Percentiles rank a stretch among this genome's conserved stretches.
Evolutionary conservation across 176 grass and related monocot species (phyloP).

Genomic region (Avena insularis): DNA sequence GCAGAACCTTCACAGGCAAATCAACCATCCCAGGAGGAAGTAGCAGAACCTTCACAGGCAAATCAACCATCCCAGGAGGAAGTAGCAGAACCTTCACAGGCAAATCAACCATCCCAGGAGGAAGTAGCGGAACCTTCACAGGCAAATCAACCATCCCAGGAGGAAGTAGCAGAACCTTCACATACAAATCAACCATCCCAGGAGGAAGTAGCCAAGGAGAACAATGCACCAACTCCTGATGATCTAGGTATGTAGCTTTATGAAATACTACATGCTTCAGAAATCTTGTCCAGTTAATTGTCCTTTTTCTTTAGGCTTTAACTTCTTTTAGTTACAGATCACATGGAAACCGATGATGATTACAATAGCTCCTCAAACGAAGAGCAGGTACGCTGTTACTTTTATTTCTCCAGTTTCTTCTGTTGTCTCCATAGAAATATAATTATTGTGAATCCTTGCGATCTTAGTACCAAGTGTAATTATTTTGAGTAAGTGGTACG

Average conservation of each 20-base stretch:
- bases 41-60: neutral
- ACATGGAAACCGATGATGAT: slow-evolving; percentile 70
- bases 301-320: slow-evolving; percentile 24
- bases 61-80: slow-evolving; percentile 56
- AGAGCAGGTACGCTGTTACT: slow-evolving; percentile 67
- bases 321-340: slow-evolving; percentile 53
- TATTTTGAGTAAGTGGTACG: slow-evolving; percentile 44
- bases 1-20: slow-evolving; percentile 29
- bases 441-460: neutral
- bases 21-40: slow-evolving; percentile 33
- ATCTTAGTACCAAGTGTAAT: neutral
- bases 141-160: slow-evolving; percentile 53
- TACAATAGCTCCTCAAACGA: slow-evolving; percentile 71
- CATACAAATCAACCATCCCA: slow-evolving; percentile 48
- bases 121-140: slow-evolving; percentile 16
- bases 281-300: slow-evolving; percentile 11
- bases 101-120: slow-evolving; percentile 1
- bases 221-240: slow-evolving; percentile 39
- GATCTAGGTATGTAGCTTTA: slow-evolving; percentile 49
- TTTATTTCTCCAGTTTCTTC: slow-evolving; percentile 24
- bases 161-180: slow-evolving; percentile 34
- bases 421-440: neutral
- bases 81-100: neutral
- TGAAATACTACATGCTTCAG: slow-evolving; percentile 27
- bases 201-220: slow-evolving; percentile 48